These are phyloP conservation scores for Suillus americanus DNA, from an alignment of 768 basidiomycete genomes.

Conservation along the genomic window DNA sequence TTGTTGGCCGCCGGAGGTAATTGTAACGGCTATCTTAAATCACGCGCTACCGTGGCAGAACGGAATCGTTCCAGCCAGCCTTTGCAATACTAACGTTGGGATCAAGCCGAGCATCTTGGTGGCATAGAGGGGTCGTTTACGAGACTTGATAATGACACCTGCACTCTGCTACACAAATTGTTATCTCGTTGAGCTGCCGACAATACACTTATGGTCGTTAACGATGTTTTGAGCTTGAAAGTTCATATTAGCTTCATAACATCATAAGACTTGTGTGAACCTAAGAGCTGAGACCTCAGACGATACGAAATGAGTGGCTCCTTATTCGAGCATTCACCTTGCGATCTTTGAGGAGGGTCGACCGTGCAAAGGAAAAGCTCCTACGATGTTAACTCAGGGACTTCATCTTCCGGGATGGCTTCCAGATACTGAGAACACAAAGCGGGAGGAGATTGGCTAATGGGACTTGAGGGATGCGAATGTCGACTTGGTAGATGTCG, in stretches of 20 bases:
- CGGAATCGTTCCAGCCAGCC: not conserved
- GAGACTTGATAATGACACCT: not conserved
- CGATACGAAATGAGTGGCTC: not conserved
- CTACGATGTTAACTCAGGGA: not conserved
- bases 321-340: not conserved
- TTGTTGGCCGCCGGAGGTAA: too few species aligned
- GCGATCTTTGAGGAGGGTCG: not conserved
- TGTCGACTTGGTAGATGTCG: not conserved
- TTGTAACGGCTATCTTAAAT: not conserved
- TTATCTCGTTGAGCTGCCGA: not conserved
- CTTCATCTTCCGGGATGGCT: not conserved
- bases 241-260: not conserved
- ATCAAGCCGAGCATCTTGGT: not conserved
- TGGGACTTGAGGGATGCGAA: not conserved
- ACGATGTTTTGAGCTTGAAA: not conserved
- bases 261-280: not conserved
- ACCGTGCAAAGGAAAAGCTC: not conserved
- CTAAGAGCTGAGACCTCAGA: not conserved
- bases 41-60: not conserved
- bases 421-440: not conserved
- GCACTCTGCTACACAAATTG: not conserved
- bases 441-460: not conserved
- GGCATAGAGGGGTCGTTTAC: not conserved
- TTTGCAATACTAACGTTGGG: not conserved
- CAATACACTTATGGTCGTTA: not conserved